Evolutionary conservation across 2,329 filamentous ascomycete genomes (phyloP).

Genomic region (Hypoxylon sp.): DNA sequence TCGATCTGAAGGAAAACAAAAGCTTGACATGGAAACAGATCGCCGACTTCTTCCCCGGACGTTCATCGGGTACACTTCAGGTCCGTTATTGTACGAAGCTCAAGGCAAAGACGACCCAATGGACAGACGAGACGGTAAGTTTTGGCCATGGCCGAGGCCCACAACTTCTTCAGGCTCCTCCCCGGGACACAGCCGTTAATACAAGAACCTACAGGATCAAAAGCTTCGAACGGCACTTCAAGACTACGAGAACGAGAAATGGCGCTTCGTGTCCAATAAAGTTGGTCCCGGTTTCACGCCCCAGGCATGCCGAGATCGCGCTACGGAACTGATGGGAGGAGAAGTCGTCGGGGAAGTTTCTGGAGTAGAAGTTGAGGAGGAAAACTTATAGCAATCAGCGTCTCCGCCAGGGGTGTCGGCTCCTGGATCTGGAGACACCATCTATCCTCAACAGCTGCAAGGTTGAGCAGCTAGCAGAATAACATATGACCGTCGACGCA

Average conservation of each 20-base stretch:
- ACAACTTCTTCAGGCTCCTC: slow-evolving; percentile 18
- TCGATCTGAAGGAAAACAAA: slow-evolving; percentile 94
- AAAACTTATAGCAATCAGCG: slow-evolving; percentile 66
- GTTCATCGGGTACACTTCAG: slow-evolving; percentile 90
- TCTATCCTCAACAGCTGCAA: slow-evolving; percentile 58
- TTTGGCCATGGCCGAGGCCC: slow-evolving; percentile 6
- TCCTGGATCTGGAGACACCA: slow-evolving; percentile 61
- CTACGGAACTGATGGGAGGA: slow-evolving; percentile 68
- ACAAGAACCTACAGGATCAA: slow-evolving; percentile 68
- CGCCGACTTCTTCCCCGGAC: slow-evolving; percentile 92
- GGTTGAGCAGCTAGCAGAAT: slow-evolving; percentile 44
- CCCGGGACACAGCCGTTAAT: slow-evolving; percentile 29
- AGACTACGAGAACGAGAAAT: slow-evolving; percentile 91
- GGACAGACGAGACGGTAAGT: slow-evolving; percentile 92
- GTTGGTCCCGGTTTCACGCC: slow-evolving; percentile 91
- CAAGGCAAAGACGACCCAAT: slow-evolving; percentile 92
- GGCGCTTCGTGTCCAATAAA: slow-evolving; percentile 91
- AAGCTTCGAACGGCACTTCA: slow-evolving; percentile 81
- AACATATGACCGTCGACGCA: slow-evolving; percentile 23
- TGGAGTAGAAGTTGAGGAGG: slow-evolving; percentile 48
- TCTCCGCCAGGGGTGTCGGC: slow-evolving; percentile 62
- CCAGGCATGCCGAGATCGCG: slow-evolving; percentile 85
- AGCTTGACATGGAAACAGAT: slow-evolving; percentile 98
- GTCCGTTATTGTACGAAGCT: slow-evolving; percentile 95
- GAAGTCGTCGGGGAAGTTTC: slow-evolving; percentile 46